Base-by-base conservation (phyloP, 352 stramenopile species). In the Achlya hypogyna region DNA sequence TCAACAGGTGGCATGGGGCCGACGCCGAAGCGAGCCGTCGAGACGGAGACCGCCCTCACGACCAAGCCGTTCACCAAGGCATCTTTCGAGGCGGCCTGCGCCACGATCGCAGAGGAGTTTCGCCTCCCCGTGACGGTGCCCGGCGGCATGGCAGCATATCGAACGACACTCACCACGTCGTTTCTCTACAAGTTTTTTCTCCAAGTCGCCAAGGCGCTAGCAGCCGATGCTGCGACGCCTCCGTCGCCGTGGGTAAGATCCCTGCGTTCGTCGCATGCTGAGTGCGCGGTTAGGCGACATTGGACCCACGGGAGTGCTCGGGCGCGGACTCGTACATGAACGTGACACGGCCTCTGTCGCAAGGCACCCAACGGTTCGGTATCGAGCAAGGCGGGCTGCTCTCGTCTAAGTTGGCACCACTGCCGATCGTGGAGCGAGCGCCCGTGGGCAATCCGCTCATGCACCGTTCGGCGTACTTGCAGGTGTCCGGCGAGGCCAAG, bases 121-220 rank as follows among this genome's bases (percentile, higher is more conserved):
- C 81, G 81, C n/a, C 76, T 99, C 22, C 91, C 91, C 2, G 78
- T 93, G 16, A 76, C 79, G 47, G 95, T 98, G 23, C 92, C 91
- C 2, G 95, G 96, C 65, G 96, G 96, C 12, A 97, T 98, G 83
- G 82, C 91, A 5, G 86, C 96, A 52, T 99, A 98, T 74, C 81
- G 96, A n/a, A 86, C 96, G 69, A 95, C 91, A 35, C 74, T 99
- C 62, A 95, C 91, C 29, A 83, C 82, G 25, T 98, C 90, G 5
- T 99, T 98, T 66, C 74, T 98, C 38, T 92, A 97, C 78, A 98
- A 98, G 71, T 97, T 98, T 67, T 98, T 90, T 54, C 69, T 98
- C 45, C 73, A 81, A 29, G 88, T 78, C 10, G 81, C 77, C 2
- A 70, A 87, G 54, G 64, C 69, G 10, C 73, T 96, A 53, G 79